Evolutionary conservation across 768 basidiomycete genomes (phyloP).

Genomic region (Auriscalpium vulgare): DNA sequence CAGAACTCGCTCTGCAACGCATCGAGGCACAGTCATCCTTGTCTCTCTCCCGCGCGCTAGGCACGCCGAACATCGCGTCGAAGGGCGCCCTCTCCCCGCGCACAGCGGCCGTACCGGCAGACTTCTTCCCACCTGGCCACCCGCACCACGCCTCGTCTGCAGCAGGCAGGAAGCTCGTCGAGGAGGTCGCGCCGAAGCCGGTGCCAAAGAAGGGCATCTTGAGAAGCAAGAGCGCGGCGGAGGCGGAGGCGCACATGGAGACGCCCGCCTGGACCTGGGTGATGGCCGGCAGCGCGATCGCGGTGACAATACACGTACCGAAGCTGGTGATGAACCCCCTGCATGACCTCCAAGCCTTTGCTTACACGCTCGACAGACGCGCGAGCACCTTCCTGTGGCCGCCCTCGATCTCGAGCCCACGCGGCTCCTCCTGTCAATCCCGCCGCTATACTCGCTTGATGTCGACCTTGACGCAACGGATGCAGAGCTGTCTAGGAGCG

Average conservation of each 20-base stretch:
- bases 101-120: constrained; percentile 44
- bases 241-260: constrained; percentile 2
- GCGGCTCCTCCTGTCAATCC: constrained; percentile 45
- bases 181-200: constrained; percentile 28
- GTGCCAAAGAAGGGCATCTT: constrained; percentile 34
- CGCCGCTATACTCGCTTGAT: constrained; percentile 42
- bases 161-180: constrained; percentile 34
- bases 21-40: constrained; percentile 55
- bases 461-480: constrained; percentile 51
- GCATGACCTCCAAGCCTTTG: not conserved
- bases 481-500: constrained; percentile 35
- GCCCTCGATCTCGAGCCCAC: constrained; percentile 61
- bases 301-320: constrained; percentile 47
- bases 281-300: constrained; percentile 33
- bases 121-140: constrained; percentile 27
- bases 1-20: constrained; percentile 63
- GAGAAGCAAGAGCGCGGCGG: constrained; percentile 19
- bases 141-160: constrained; percentile 17
- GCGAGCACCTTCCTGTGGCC: constrained; percentile 33
- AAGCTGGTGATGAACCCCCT: constrained; percentile 40
- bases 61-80: constrained; percentile 67
- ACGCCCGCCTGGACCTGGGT: constrained; percentile 48
- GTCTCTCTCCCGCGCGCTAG: constrained; percentile 59
- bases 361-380: constrained; percentile 31
- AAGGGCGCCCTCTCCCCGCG: constrained; percentile 64